phyloP scores from a whole-genome alignment of 192 early-diverging fungal species.

The Endogone sp. region DNA sequence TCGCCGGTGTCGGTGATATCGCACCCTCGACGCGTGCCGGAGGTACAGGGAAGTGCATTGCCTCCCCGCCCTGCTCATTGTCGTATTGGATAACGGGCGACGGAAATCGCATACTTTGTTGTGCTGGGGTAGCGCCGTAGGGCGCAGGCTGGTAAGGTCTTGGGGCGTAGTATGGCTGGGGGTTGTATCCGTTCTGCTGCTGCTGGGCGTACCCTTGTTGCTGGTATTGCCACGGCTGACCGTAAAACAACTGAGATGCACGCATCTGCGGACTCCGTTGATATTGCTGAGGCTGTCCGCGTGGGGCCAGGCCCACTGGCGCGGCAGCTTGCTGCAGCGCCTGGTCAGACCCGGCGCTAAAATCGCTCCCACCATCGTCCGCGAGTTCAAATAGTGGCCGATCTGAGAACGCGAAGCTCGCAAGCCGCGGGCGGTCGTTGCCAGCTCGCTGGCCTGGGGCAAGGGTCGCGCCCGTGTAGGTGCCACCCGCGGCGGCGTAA shows the following conservation, averaged over 20 bases:
- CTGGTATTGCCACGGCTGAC: no score
- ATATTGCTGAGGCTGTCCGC: no score
- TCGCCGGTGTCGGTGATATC: neutral
- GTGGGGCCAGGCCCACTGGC: no score
- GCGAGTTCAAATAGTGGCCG: neutral
- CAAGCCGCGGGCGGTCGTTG: neutral
- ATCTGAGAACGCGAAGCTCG: neutral
- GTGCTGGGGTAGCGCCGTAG: neutral
- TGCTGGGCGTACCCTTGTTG: neutral
- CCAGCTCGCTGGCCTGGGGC: neutral
- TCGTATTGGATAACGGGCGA: neutral
- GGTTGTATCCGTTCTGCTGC: neutral
- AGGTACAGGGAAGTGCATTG: neutral
- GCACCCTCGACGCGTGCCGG: no score
- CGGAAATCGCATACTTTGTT: no score
- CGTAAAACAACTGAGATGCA: no score
- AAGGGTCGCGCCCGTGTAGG: neutral
- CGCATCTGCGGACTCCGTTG: no score
- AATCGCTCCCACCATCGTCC: neutral
- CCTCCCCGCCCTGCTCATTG: neutral
- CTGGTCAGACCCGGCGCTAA: neutral
- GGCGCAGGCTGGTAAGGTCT: neutral
- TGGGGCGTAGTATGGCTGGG: neutral
- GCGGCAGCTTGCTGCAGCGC: neutral
- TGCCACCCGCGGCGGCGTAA: neutral